A percentile compares a stretch with the other conserved stretches of the same genome.
Evolutionary conservation across 208 protist species (phyloP).

Genomic region (Histomonas meleagridis): DNA sequence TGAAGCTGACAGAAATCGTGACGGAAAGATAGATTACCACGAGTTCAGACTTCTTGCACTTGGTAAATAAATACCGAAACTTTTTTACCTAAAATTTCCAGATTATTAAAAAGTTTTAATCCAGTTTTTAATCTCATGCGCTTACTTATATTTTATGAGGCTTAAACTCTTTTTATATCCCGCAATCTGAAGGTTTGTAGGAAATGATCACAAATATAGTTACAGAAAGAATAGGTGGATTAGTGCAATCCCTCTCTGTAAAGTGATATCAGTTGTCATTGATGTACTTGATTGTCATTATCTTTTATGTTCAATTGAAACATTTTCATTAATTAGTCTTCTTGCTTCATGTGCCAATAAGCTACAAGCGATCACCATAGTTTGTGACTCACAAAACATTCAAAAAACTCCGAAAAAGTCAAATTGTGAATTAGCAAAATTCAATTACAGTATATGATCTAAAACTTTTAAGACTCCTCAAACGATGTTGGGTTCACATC

Average conservation of each 20-base stretch:
- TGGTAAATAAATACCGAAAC: conserved; percentile 10
- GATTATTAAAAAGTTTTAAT: too few species aligned
- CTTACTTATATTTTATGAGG: too few species aligned
- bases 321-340: background rate
- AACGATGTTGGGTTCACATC: background rate
- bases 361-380: background rate
- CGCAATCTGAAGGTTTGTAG: too few species aligned
- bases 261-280: background rate
- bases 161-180: too few species aligned
- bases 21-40: conserved; percentile 35
- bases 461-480: background rate
- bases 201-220: too few species aligned
- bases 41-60: conserved; percentile 28
- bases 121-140: too few species aligned
- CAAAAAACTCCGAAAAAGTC: background rate
- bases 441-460: background rate
- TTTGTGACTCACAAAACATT: background rate
- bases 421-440: background rate
- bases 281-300: background rate
- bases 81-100: too few species aligned
- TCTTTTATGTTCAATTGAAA: background rate
- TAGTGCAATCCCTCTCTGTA: too few species aligned
- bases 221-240: too few species aligned
- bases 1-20: conserved; percentile 20
- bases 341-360: background rate